Evolutionary conservation across 495 filamentous ascomycete species (phyloP).

Genomic region (Hyphodiscus hymeniophilus): DNA sequence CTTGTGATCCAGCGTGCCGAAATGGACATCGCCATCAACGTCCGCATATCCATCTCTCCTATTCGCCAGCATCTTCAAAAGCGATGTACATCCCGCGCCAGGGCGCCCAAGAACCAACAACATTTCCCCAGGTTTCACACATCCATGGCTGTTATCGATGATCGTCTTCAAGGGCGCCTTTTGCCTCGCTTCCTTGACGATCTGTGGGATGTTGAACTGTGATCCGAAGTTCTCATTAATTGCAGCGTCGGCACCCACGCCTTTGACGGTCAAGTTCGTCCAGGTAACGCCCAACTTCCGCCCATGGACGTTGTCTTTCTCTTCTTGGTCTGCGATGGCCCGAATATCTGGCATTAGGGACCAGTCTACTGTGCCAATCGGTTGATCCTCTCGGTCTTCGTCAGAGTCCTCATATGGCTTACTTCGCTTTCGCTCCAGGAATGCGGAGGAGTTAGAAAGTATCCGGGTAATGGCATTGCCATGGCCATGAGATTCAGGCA

Average conservation of each 20-base stretch:
- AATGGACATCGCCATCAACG: constrained; percentile 69
- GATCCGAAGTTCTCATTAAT: constrained; percentile 43
- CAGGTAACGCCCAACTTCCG: constrained; percentile 51
- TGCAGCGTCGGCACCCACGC: constrained; percentile 43
- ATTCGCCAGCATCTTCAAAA: constrained; percentile 70
- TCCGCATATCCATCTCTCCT: constrained; percentile 71
- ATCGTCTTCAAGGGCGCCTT: constrained; percentile 27
- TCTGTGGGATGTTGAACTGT: constrained; percentile 43
- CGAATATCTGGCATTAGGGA: constrained; percentile 38
- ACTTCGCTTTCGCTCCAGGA: constrained; percentile 5
- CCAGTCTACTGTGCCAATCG: constrained; percentile 33
- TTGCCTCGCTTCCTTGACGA: constrained; percentile 12
- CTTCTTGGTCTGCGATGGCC: constrained; percentile 34
- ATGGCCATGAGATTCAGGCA: background rate
- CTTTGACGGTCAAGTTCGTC: constrained; percentile 56
- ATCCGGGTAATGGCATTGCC: constrained; percentile 5
- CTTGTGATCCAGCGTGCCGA: constrained; percentile 58
- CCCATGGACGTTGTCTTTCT: constrained; percentile 38
- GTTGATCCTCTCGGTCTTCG: constrained; percentile 8
- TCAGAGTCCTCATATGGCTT: constrained; percentile 7
- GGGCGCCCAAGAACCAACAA: constrained; percentile 80
- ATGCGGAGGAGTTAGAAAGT: constrained; percentile 4
- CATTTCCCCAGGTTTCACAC: constrained; percentile 78
- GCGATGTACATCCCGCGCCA: constrained; percentile 64
- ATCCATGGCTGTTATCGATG: constrained; percentile 45